Conservation (phyloP, 2,329 filamentous ascomycete genomes). For the Microdochium trichocladiopsis region DNA sequence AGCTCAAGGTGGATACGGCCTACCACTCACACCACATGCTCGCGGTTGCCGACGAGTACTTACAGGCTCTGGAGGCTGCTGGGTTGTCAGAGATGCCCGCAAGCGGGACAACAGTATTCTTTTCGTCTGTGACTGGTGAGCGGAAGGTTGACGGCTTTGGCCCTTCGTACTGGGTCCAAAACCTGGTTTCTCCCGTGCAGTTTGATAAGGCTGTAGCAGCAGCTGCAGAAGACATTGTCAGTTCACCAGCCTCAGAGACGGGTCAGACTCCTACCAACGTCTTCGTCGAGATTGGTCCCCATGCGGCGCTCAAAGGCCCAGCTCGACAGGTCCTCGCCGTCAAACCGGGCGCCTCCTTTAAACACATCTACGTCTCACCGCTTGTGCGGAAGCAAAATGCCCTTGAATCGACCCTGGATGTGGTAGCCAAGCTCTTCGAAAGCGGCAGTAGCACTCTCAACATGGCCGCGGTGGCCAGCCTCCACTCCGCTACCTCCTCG, state of each 20-base stretch:
- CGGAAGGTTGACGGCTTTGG: background rate
- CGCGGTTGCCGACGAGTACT: too few species aligned
- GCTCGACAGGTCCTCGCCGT: background rate
- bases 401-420: background rate
- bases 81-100: too few species aligned
- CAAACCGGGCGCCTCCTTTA: background rate
- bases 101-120: background rate
- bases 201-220: background rate
- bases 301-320: background rate
- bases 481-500: too few species aligned
- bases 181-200: background rate
- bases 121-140: background rate
- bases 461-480: too few species aligned
- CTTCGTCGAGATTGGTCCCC: background rate
- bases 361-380: background rate
- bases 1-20: conserved; percentile 5
- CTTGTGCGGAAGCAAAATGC: background rate
- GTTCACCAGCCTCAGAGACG: too few species aligned
- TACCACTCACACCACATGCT: conserved; percentile 16
- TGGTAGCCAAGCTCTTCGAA: background rate
- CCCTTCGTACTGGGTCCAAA: background rate
- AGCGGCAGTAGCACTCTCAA: background rate
- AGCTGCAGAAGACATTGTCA: background rate
- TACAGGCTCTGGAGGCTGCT: too few species aligned
- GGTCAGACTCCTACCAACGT: too few species aligned